Conservation (phyloP, 768 basidiomycete genomes). For the Amanita subjunquillea region DNA sequence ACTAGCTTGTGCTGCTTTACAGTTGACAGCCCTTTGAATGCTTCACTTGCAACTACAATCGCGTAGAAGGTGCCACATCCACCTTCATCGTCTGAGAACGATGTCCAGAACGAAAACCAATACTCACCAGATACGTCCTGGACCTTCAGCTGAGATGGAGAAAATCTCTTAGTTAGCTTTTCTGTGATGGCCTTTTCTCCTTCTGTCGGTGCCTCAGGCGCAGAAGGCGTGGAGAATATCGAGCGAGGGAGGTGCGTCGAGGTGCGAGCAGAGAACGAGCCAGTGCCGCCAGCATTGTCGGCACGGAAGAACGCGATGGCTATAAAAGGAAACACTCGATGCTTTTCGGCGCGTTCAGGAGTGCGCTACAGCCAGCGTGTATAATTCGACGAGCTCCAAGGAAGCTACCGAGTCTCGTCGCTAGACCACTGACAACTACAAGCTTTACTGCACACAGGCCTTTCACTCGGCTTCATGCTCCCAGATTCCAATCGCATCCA, state of each 20-base stretch:
- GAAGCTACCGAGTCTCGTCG: background rate
- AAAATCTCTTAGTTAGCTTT: conserved; percentile 68
- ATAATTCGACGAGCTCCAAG: background rate
- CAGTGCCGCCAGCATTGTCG: conserved; percentile 6
- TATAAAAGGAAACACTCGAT: conserved; percentile 4
- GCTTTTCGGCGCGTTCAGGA: conserved; percentile 7
- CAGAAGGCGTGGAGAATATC: conserved; percentile 5
- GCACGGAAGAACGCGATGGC: background rate
- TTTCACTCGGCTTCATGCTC: background rate
- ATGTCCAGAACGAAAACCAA: background rate
- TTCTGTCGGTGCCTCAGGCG: conserved; percentile 25
- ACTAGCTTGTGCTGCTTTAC: conserved; percentile 94
- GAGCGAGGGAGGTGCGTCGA: background rate
- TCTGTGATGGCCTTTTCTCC: conserved; percentile 64
- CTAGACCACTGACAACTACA: background rate
- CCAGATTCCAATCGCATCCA: background rate
- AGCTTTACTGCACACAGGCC: background rate
- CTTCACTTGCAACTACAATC: conserved; percentile 75
- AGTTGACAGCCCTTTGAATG: conserved; percentile 76
- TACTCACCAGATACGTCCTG: conserved; percentile 91
- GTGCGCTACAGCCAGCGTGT: background rate
- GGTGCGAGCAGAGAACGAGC: conserved; percentile 7
- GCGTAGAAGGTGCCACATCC: conserved; percentile 98
- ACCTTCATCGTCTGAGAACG: conserved; percentile 33
- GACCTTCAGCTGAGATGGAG: conserved; percentile 74